Percentiles rank a stretch among this genome's conserved stretches.
phyloP scores from a whole-genome alignment of 169 alveolate species.

The Cystoisospora suis region DNA sequence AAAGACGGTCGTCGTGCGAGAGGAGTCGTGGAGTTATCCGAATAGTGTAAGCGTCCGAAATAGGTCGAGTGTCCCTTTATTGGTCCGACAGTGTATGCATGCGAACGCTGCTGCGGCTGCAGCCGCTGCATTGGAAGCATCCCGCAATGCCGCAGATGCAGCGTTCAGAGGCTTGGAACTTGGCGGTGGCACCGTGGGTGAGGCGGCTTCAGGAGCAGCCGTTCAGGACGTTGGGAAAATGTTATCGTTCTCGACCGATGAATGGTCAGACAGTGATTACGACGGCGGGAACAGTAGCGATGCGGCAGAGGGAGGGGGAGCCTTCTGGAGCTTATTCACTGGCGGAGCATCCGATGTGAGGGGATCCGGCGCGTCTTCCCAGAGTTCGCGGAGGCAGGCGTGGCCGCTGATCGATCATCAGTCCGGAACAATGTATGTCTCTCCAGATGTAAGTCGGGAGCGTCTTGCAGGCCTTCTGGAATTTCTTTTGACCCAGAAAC shows the following conservation, averaged over 20 bases:
- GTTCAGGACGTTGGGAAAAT: too few species aligned
- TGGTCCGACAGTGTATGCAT: slow-evolving; percentile 29
- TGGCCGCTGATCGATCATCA: slow-evolving; percentile 5
- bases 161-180: background rate
- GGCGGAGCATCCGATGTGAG: background rate
- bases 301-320: background rate
- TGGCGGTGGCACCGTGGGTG: too few species aligned
- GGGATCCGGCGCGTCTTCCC: slow-evolving; percentile 24
- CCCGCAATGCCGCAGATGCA: background rate
- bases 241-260: too few species aligned
- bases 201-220: background rate
- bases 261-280: too few species aligned
- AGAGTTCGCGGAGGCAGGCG: too few species aligned
- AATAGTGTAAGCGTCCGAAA: background rate
- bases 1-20: background rate
- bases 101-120: background rate
- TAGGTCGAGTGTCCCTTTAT: background rate
- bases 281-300: background rate
- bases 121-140: background rate
- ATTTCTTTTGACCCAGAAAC: background rate
- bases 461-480: background rate
- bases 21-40: background rate
- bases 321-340: background rate
- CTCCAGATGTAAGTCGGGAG: background rate
- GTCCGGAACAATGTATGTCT: background rate